phyloP scores from a whole-genome alignment of 345 rosid genomes.

The Moringa oleifera region DNA sequence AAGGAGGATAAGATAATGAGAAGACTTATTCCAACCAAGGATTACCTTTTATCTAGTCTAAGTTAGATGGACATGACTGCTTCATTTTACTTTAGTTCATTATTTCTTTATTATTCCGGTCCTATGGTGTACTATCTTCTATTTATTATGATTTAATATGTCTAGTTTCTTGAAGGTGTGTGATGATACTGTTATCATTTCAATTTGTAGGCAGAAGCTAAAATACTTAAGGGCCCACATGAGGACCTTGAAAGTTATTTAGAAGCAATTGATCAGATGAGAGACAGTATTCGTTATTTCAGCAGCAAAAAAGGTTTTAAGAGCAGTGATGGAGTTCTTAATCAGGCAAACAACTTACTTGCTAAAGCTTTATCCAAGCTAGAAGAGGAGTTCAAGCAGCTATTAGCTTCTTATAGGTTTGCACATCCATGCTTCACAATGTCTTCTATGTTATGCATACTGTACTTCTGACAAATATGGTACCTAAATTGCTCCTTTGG shows the following conservation, averaged over 20 bases:
- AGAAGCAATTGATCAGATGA: slow-evolving; percentile 81
- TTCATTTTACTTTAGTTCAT: too few species aligned
- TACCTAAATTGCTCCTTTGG: too few species aligned
- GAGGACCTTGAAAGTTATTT: slow-evolving; percentile 91
- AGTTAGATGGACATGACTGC: too few species aligned
- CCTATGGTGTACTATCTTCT: too few species aligned
- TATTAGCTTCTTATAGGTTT: slow-evolving; percentile 77
- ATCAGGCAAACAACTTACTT: slow-evolving; percentile 69
- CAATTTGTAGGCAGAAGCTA: slow-evolving; percentile 75
- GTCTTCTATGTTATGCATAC: neutral
- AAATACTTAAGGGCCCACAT: slow-evolving; percentile 91
- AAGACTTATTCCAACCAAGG: too few species aligned
- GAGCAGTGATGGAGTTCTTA: slow-evolving; percentile 65
- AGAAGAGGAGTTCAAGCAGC: slow-evolving; percentile 90
- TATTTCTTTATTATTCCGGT: too few species aligned
- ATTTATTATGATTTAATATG: too few species aligned
- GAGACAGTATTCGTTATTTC: slow-evolving; percentile 66
- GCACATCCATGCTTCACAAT: slow-evolving; percentile 10
- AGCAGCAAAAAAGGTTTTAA: slow-evolving; percentile 63
- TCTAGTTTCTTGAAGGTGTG: neutral
- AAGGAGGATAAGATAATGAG: too few species aligned
- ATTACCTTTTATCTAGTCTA: too few species aligned
- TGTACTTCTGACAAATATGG: too few species aligned
- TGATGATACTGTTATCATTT: slow-evolving; percentile 19
- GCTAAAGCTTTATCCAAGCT: slow-evolving; percentile 87